Percentiles rank a stretch among this genome's conserved stretches.
phyloP scores from a whole-genome alignment of 495 filamentous ascomycete species.

The Elaphomyces granulatus region DNA sequence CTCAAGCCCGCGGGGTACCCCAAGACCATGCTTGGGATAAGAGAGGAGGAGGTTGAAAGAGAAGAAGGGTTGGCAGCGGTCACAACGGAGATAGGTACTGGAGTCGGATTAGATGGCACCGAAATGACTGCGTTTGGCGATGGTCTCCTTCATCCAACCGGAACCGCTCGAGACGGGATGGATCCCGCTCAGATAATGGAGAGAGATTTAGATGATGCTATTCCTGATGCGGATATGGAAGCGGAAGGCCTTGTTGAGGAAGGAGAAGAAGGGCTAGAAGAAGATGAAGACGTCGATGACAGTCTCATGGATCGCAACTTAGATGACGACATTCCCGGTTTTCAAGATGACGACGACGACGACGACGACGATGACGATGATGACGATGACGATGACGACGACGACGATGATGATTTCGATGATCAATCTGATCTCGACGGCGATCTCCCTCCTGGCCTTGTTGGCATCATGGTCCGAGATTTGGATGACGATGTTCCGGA shows the following conservation, averaged over 20 bases:
- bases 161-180: conserved; percentile 17
- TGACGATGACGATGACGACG: conserved; percentile 11
- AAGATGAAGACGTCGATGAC: conserved; percentile 25
- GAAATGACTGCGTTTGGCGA: conserved; percentile 15
- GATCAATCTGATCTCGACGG: conserved; percentile 15
- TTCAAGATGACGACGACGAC: conserved; percentile 31
- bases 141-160: conserved; percentile 6
- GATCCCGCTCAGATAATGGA: conserved; percentile 26
- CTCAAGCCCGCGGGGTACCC: conserved; percentile 59
- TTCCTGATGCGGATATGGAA: conserved; percentile 29
- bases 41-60: conserved; percentile 64
- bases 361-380: conserved; percentile 7
- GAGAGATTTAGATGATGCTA: conserved; percentile 35
- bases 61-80: conserved; percentile 63
- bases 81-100: conserved; percentile 50
- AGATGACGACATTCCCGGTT: conserved; percentile 39
- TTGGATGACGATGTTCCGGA: conserved; percentile 31
- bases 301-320: conserved; percentile 33
- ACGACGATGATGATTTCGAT: conserved; percentile 22
- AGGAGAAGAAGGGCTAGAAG: conserved; percentile 28
- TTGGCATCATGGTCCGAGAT: conserved; percentile 11
- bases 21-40: conserved; percentile 63
- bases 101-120: conserved; percentile 44
- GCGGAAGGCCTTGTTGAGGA: conserved; percentile 28
- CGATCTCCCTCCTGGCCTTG: background rate